Percentiles rank a stretch among this genome's conserved stretches.
These are phyloP conservation scores for Conticribra guillardii DNA, from an alignment of 108 stramenopile genomes.

Conservation along the genomic window DNA sequence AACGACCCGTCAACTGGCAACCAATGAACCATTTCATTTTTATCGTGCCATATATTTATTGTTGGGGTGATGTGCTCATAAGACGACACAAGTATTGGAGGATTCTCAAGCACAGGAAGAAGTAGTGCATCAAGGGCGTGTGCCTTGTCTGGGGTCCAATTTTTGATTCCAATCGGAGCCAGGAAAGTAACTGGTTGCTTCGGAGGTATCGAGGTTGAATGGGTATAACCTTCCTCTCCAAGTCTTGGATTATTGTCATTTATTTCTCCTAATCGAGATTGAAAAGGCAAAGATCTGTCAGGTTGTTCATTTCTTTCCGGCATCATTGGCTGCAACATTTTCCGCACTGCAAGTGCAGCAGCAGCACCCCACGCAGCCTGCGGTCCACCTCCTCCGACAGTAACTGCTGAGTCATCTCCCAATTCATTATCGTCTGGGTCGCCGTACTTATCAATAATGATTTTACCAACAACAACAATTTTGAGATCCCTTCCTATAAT, in stretches of 20 bases:
- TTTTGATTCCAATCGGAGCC: constrained; percentile 45
- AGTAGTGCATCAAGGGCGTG: constrained; percentile 22
- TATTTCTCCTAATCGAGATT: not conserved
- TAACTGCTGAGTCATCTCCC: not conserved
- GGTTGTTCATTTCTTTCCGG: not conserved
- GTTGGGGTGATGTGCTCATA: constrained; percentile 53
- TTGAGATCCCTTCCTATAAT: no score
- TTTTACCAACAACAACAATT: no score
- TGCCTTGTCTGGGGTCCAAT: constrained; percentile 41
- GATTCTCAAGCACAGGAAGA: constrained; percentile 23
- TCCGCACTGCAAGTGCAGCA: constrained; percentile 39
- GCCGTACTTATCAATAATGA: no score
- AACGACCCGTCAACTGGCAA: constrained; percentile 59
- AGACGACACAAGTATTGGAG: constrained; percentile 36
- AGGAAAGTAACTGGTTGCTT: constrained; percentile 49
- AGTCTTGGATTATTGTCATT: not conserved
- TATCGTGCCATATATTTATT: constrained; percentile 69
- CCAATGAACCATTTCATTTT: constrained; percentile 54
- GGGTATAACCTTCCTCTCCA: not conserved
- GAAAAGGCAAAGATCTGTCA: not conserved
- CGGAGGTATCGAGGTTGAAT: constrained; percentile 19
- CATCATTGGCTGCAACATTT: not conserved
- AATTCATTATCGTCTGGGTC: no score
- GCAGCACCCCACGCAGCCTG: constrained; percentile 63
- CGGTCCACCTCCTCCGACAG: constrained; percentile 64